A percentile compares a stretch with the other conserved stretches of the same genome.
Evolutionary conservation across 2,329 filamentous ascomycete genomes (phyloP).

Genomic region (Nannizzia gypsea): DNA sequence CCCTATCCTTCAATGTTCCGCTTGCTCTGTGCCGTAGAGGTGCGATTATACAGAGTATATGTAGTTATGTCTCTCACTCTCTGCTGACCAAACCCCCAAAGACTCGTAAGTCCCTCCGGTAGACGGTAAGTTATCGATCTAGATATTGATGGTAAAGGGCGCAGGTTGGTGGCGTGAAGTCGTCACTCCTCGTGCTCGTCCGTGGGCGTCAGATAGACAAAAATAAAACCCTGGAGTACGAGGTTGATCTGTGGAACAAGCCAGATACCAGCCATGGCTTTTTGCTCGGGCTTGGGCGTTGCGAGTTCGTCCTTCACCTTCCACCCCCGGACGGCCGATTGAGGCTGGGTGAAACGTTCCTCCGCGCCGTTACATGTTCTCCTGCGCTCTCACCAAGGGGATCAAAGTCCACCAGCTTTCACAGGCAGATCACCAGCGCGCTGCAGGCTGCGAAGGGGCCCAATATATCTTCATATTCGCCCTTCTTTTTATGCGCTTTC

Average conservation of each 20-base stretch:
- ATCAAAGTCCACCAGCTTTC: background rate
- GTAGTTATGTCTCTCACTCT: too few relatives aligned
- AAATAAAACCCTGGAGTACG: background rate
- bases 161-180: background rate
- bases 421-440: too few relatives aligned
- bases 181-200: background rate
- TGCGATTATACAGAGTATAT: background rate
- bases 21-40: background rate
- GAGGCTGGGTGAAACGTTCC: background rate
- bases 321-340: background rate
- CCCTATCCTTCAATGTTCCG: too few relatives aligned
- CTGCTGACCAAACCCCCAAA: too few relatives aligned
- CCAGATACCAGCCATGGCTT: background rate
- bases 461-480: too few relatives aligned
- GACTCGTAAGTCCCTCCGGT: too few relatives aligned
- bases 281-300: background rate
- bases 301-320: background rate
- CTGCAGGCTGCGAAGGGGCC: too few relatives aligned
- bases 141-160: background rate
- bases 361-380: background rate
- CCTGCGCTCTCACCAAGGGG: too few relatives aligned
- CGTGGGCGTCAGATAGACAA: background rate
- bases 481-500: background rate
- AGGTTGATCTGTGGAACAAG: background rate
- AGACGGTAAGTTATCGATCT: background rate